These are phyloP conservation scores for Mycocentrospora acerina DNA, from an alignment of 2,329 filamentous ascomycete species.

Conservation along the genomic window DNA sequence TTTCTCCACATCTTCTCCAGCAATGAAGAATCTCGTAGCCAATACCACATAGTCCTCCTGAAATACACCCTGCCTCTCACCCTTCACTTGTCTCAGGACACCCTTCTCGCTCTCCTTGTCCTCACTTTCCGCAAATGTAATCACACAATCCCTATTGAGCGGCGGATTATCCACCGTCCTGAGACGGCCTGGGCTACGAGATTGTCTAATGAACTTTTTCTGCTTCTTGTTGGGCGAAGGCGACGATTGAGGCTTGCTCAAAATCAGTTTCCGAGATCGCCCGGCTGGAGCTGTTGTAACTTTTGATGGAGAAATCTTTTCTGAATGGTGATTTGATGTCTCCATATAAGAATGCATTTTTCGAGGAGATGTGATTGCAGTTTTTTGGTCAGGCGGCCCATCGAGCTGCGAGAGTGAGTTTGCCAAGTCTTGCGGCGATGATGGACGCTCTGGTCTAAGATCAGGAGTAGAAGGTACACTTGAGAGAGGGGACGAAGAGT, in stretches of 20 bases:
- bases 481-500: conserved; percentile 14
- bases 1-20: conserved; percentile 4
- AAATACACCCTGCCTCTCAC: conserved; percentile 44
- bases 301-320: too few relatives aligned
- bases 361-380: neutral
- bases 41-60: conserved; percentile 45
- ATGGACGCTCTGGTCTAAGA: neutral
- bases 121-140: conserved; percentile 35
- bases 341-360: neutral
- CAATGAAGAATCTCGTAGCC: conserved; percentile 46
- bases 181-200: conserved; percentile 13
- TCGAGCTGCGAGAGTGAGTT: conserved; percentile 8
- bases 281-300: neutral
- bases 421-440: neutral
- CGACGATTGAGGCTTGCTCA: conserved; percentile 1
- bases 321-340: too few relatives aligned
- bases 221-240: conserved; percentile 9
- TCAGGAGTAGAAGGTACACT: conserved; percentile 16
- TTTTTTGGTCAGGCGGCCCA: conserved; percentile 6
- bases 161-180: conserved; percentile 31
- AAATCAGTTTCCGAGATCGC: neutral
- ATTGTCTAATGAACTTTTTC: conserved; percentile 9
- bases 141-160: conserved; percentile 36
- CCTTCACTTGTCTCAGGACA: conserved; percentile 42
- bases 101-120: conserved; percentile 15